Evolutionary conservation across 2,329 filamentous ascomycete genomes (phyloP).

Genomic region (Metarhizium sp.): DNA sequence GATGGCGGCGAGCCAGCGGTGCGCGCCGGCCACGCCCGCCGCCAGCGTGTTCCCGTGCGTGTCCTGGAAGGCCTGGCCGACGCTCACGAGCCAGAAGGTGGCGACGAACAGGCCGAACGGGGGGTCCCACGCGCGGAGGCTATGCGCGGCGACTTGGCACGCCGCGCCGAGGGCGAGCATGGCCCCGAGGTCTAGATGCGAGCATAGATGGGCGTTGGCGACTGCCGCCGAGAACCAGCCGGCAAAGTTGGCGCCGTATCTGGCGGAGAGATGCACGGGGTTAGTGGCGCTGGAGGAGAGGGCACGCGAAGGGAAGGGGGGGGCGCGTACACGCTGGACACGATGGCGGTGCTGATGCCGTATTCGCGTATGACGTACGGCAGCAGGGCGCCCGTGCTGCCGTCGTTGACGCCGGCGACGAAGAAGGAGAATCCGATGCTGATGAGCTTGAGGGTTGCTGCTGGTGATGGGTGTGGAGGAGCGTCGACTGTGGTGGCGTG

Average conservation of each 20-base stretch:
- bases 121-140: constrained; percentile 43
- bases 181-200: constrained; percentile 44
- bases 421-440: constrained; percentile 55
- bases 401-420: constrained; percentile 56
- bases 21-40: constrained; percentile 24
- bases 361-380: constrained; percentile 53
- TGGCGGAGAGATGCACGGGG: constrained; percentile 11
- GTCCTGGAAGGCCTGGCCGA: constrained; percentile 56
- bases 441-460: constrained; percentile 35
- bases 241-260: constrained; percentile 46
- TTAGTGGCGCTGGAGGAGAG: background rate
- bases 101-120: constrained; percentile 47
- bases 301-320: constrained; percentile 17
- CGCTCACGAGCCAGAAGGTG: constrained; percentile 47
- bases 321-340: constrained; percentile 31
- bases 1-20: constrained; percentile 54
- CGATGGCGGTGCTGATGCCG: constrained; percentile 38
- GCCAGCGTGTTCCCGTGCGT: background rate
- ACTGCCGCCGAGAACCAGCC: constrained; percentile 52
- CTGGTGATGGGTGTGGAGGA: no score
- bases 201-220: constrained; percentile 42
- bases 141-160: constrained; percentile 44
- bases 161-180: constrained; percentile 46
- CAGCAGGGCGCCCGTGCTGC: constrained; percentile 52
- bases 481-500: no score